Conservation (phyloP, 306 rosid genomes). For the Quercus variabilis region DNA sequence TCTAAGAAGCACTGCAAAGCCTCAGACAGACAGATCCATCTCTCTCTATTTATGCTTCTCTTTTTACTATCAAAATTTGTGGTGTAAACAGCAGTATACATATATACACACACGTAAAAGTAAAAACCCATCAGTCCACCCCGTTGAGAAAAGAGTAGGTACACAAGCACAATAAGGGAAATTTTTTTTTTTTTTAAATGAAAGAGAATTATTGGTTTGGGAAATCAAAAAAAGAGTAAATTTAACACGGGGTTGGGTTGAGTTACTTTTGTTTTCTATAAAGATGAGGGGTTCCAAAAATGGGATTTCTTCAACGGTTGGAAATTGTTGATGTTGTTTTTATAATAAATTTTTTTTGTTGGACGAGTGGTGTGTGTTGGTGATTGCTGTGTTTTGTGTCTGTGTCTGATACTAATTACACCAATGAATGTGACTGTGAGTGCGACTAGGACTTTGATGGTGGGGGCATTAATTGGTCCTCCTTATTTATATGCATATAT, state of each 20-base stretch:
- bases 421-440: conserved; percentile 33
- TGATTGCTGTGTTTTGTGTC: not conserved
- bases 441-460: conserved; percentile 24
- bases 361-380: conserved; percentile 6
- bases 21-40: conserved; percentile 25
- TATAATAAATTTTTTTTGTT: not conserved
- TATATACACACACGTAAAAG: not conserved
- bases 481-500: not conserved
- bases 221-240: conserved; percentile 21
- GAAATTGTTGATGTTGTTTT: conserved; percentile 27
- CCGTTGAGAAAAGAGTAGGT: not conserved
- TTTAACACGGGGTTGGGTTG: conserved; percentile 9
- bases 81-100: not conserved
- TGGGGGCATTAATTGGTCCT: conserved; percentile 18
- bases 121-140: too few relatives aligned
- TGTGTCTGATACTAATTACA: conserved; percentile 5
- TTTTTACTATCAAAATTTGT: conserved; percentile 12
- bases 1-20: conserved; percentile 42
- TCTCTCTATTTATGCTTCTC: conserved; percentile 7
- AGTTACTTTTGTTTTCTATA: conserved; percentile 15
- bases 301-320: conserved; percentile 41
- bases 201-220: conserved; percentile 1
- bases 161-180: not conserved
- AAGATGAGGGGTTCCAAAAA: conserved; percentile 37
- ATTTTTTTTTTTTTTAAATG: not conserved